Percentiles rank a stretch among this genome's conserved stretches.
Conservation (phyloP, 202 grass and related monocot species). For the Zizania palustris region DNA sequence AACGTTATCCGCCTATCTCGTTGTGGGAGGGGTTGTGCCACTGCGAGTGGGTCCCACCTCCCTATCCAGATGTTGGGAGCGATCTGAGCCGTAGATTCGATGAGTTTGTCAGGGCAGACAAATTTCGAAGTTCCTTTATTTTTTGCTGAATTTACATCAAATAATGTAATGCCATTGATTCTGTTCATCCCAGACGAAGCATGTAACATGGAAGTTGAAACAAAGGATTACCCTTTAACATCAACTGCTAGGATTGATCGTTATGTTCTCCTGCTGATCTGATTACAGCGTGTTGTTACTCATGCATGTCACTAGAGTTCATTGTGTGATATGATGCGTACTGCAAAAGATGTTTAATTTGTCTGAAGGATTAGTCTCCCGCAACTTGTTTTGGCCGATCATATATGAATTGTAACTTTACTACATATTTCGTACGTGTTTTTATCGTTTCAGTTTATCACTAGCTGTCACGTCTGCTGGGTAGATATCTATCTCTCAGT, state of each 20-base stretch:
- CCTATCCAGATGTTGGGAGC: not conserved
- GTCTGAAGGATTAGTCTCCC: not conserved
- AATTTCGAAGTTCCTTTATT: too few species aligned
- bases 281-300: not conserved
- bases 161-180: too few species aligned
- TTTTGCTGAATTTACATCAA: too few species aligned
- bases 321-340: not conserved
- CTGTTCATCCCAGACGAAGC: too few species aligned
- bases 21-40: constrained; percentile 25
- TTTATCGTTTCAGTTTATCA: not conserved
- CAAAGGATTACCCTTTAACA: too few species aligned
- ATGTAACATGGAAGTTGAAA: too few species aligned
- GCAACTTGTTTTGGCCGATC: not conserved
- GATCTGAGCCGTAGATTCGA: constrained; percentile 27
- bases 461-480: constrained; percentile 73
- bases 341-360: not conserved
- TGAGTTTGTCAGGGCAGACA: too few species aligned
- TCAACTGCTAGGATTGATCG: too few species aligned
- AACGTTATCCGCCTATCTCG: constrained; percentile 56
- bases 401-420: constrained; percentile 3
- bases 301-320: not conserved
- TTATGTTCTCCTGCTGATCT: not conserved
- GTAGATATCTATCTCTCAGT: constrained; percentile 71
- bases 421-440: not conserved
- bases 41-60: constrained; percentile 21